phyloP scores from a whole-genome alignment of 352 stramenopile genomes.

The Globisporangium ultimum region DNA sequence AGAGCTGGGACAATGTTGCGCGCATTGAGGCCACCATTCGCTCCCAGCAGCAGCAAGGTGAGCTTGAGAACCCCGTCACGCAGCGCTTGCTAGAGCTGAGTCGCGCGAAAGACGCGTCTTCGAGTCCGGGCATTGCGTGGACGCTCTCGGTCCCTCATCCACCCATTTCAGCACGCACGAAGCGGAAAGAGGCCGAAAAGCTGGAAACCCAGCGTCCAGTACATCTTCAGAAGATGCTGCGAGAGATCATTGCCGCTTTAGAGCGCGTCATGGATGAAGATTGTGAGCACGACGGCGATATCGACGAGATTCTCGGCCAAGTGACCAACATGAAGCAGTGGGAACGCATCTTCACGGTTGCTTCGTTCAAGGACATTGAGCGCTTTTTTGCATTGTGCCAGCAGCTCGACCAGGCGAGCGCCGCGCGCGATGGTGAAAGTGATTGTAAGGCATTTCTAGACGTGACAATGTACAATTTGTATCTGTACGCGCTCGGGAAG shows the following conservation, averaged over 20 bases:
- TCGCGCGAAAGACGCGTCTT: conserved; percentile 3
- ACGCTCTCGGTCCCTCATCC: conserved; percentile 2
- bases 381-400: conserved; percentile 11
- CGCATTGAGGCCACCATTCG: conserved; percentile 1
- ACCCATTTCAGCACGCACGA: conserved; percentile 9
- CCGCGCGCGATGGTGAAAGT: background rate
- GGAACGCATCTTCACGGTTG: conserved; percentile 10
- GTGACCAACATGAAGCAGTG: conserved; percentile 14
- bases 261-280: background rate
- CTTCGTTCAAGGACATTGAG: conserved; percentile 7
- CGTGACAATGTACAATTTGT: conserved; percentile 13
- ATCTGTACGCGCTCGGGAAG: conserved; percentile 7
- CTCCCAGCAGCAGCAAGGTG: conserved; percentile 4
- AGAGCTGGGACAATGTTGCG: conserved; percentile 35
- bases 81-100: conserved; percentile 5
- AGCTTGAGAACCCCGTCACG: background rate
- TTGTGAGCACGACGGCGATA: background rate
- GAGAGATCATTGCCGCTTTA: background rate
- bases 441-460: background rate
- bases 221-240: background rate
- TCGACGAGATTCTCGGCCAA: background rate
- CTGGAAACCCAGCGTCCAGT: conserved; percentile 6
- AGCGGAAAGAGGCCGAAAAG: conserved; percentile 13
- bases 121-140: conserved; percentile 7
- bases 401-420: background rate